Conservation (phyloP, 1,139 yeast species). For the Diutina pseudorugosa region DNA sequence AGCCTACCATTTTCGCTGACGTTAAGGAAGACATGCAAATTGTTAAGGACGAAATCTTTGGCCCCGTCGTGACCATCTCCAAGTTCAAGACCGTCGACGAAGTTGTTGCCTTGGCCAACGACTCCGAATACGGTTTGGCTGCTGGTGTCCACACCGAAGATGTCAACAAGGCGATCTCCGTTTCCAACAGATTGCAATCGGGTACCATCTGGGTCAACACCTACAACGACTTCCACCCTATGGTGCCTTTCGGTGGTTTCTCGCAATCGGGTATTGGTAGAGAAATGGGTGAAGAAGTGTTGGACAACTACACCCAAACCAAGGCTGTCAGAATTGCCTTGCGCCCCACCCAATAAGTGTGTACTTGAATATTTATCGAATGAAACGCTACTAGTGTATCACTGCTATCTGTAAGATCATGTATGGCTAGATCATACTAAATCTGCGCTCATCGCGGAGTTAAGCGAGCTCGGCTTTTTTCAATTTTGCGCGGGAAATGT, state of each 20-base stretch:
- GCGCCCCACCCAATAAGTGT: neutral
- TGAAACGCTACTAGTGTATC: neutral
- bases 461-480: neutral
- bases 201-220: conserved; percentile 84
- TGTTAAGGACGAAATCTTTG: conserved; percentile 76
- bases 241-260: conserved; percentile 81
- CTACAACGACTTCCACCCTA: conserved; percentile 72
- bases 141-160: conserved; percentile 68
- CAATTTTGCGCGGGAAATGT: neutral
- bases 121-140: conserved; percentile 71
- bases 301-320: conserved; percentile 70
- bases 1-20: conserved; percentile 71
- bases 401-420: too few relatives aligned
- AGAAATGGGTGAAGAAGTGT: conserved; percentile 81
- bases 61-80: conserved; percentile 70
- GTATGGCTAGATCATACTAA: neutral
- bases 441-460: neutral
- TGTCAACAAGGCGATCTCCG: conserved; percentile 27
- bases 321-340: conserved; percentile 60
- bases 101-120: conserved; percentile 57
- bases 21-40: conserved; percentile 56
- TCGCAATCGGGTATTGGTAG: conserved; percentile 85
- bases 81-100: conserved; percentile 67
- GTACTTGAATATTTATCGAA: neutral
- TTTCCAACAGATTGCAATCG: conserved; percentile 56